A percentile compares a stretch with the other conserved stretches of the same genome.
phyloP scores from a whole-genome alignment of 2,329 filamentous ascomycete species.

The Trichoderma breve region DNA sequence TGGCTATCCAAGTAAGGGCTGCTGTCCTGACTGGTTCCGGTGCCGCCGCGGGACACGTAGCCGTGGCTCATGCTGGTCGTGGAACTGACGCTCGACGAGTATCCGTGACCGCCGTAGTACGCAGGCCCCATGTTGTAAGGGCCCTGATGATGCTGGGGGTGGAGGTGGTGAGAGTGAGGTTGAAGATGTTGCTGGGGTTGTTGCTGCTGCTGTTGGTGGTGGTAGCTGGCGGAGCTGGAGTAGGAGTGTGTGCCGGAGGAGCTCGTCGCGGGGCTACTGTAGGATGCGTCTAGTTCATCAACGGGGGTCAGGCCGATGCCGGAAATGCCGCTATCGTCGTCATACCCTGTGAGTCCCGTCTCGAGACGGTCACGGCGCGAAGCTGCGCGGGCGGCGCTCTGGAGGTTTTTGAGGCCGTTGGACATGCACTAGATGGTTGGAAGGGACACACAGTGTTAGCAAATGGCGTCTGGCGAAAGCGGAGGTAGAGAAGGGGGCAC shows the following conservation, averaged over 20 bases:
- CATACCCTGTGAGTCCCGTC: constrained; percentile 48
- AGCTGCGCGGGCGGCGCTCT: constrained; percentile 64
- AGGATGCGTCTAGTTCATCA: constrained; percentile 58
- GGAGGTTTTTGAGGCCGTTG: constrained; percentile 77
- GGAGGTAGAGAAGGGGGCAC: neutral
- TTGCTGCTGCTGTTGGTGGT: constrained; percentile 31
- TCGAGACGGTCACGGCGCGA: constrained; percentile 63
- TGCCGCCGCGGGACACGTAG: constrained; percentile 29
- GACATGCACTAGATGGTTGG: constrained; percentile 66
- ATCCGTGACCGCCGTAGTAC: constrained; percentile 40
- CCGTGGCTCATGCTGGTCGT: constrained; percentile 40
- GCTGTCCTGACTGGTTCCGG: constrained; percentile 35
- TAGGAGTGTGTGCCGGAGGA: constrained; percentile 44
- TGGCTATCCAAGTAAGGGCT: constrained; percentile 50
- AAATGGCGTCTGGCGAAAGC: neutral
- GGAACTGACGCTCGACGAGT: constrained; percentile 56
- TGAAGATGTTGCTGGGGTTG: constrained; percentile 26
- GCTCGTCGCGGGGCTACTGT: constrained; percentile 54
- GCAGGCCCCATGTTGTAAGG: constrained; percentile 28
- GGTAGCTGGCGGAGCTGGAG: constrained; percentile 34
- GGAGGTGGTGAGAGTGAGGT: constrained; percentile 16
- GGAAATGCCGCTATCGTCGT: constrained; percentile 71
- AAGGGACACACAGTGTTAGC: constrained; percentile 19
- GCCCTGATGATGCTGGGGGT: constrained; percentile 23
- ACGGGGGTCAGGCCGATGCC: constrained; percentile 57